These are phyloP conservation scores for Exophiala dermatitidis DNA, from an alignment of 2,329 filamentous ascomycete species.

Conservation along the genomic window DNA sequence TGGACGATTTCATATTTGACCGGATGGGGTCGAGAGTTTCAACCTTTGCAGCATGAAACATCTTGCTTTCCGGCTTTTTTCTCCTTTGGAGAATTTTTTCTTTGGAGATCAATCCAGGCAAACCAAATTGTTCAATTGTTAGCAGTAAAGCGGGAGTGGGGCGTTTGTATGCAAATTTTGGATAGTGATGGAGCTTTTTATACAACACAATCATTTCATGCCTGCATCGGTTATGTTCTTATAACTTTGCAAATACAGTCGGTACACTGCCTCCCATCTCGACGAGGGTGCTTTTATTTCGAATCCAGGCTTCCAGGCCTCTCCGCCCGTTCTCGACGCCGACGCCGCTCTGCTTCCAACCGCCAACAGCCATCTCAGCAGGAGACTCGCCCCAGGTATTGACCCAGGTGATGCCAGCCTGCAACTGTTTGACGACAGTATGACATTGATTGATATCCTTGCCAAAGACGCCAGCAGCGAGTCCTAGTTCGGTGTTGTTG, in stretches of 20 bases:
- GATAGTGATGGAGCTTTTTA: not conserved
- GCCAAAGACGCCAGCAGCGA: slow-evolving; percentile 79
- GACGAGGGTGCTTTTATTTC: slow-evolving; percentile 81
- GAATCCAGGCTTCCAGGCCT: slow-evolving; percentile 73
- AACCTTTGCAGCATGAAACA: slow-evolving; percentile 17
- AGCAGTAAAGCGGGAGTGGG: too few relatives aligned
- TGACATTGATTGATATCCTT: slow-evolving; percentile 68
- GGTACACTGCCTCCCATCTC: slow-evolving; percentile 66
- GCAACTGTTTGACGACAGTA: slow-evolving; percentile 59
- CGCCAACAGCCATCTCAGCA: slow-evolving; percentile 85
- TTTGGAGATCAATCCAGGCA: too few relatives aligned
- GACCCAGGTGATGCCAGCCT: slow-evolving; percentile 85
- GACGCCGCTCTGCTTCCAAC: slow-evolving; percentile 84
- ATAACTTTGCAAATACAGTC: slow-evolving; percentile 68
- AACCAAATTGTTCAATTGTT: too few relatives aligned
- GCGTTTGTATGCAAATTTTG: not conserved
- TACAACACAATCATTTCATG: not conserved
- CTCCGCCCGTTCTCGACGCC: slow-evolving; percentile 78
- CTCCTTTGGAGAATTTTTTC: too few relatives aligned
- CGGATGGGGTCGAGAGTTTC: slow-evolving; percentile 38
- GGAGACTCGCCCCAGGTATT: slow-evolving; percentile 92
- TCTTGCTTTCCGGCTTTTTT: too few relatives aligned
- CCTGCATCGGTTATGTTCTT: slow-evolving; percentile 7
- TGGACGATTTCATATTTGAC: slow-evolving; percentile 38
- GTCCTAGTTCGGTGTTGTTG: slow-evolving; percentile 68